phyloP scores from a whole-genome alignment of 202 grass and related monocot genomes.

The Digitaria exilis region DNA sequence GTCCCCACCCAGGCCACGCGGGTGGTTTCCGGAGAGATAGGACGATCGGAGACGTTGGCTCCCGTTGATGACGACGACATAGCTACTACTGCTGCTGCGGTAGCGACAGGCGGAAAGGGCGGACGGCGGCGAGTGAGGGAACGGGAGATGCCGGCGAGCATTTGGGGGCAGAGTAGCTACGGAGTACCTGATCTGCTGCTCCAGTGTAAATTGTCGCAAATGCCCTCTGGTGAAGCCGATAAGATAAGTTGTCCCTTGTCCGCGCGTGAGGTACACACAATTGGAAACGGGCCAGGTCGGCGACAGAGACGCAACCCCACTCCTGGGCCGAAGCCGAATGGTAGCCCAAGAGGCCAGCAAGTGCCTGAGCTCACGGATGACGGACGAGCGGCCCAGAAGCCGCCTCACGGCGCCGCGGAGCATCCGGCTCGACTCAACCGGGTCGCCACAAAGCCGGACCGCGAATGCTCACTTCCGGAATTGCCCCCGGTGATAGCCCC shows the following conservation, averaged over 20 bases:
- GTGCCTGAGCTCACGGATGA: conserved; percentile 32
- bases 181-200: background rate
- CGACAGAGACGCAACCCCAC: too few relatives aligned
- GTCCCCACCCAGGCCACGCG: conserved; percentile 94
- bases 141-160: conserved; percentile 41
- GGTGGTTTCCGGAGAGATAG: conserved; percentile 57
- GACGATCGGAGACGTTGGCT: conserved; percentile 19
- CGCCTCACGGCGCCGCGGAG: too few relatives aligned
- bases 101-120: conserved; percentile 10
- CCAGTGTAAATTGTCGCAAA: conserved; percentile 20
- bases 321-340: conserved; percentile 18
- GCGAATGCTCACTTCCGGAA: background rate
- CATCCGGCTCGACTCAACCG: background rate
- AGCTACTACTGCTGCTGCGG: background rate
- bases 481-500: background rate
- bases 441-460: background rate
- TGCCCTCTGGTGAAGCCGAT: conserved; percentile 28
- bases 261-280: background rate
- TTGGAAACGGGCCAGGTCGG: too few relatives aligned
- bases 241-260: too few relatives aligned
- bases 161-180: conserved; percentile 26
- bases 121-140: conserved; percentile 39
- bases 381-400: background rate
- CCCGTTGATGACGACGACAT: conserved; percentile 58
- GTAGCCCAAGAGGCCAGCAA: conserved; percentile 17